Conservation (phyloP, 495 filamentous ascomycete genomes). For the Aspergillus carlsbadensis region DNA sequence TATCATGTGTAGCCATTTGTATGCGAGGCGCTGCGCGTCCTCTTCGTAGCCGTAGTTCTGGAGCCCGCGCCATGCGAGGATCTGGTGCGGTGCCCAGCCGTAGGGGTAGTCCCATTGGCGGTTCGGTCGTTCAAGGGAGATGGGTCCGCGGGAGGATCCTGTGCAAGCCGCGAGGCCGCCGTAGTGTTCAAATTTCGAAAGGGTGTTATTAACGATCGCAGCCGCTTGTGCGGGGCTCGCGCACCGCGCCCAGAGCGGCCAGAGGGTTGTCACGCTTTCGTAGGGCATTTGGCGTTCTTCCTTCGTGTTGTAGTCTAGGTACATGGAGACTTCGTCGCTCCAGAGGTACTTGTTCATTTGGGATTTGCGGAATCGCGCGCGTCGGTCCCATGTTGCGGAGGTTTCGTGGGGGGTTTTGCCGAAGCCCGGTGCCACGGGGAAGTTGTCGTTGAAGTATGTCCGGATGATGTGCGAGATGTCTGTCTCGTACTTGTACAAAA, state of each 20-base stretch:
- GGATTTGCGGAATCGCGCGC: slow-evolving; percentile 72
- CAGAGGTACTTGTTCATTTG: slow-evolving; percentile 86
- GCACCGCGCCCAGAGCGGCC: slow-evolving; percentile 92
- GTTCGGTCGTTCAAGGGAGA: slow-evolving; percentile 79
- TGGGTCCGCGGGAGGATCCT: slow-evolving; percentile 73
- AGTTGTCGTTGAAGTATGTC: slow-evolving; percentile 72
- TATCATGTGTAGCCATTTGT: slow-evolving; percentile 97
- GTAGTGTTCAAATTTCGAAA: slow-evolving; percentile 81
- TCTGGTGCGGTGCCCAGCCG: slow-evolving; percentile 98
- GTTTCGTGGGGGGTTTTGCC: slow-evolving; percentile 64
- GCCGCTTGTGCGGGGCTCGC: slow-evolving; percentile 76
- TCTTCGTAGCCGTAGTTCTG: slow-evolving; percentile 86
- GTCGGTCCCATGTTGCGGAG: slow-evolving; percentile 74
- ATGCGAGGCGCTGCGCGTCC: slow-evolving; percentile 82
- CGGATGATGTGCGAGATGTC: slow-evolving; percentile 86
- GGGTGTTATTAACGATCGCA: slow-evolving; percentile 66
- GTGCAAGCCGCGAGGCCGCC: slow-evolving; percentile 89
- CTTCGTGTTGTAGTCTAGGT: slow-evolving; percentile 90
- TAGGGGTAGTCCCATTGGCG: slow-evolving; percentile 98
- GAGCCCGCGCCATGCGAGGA: slow-evolving; percentile 92
- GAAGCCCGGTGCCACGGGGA: slow-evolving; percentile 78
- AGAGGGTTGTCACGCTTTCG: slow-evolving; percentile 89
- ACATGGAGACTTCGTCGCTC: slow-evolving; percentile 89
- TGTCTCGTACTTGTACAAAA: slow-evolving; percentile 93
- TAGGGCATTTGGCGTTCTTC: slow-evolving; percentile 74